Percentiles rank a stretch among this genome's conserved stretches.
Evolutionary conservation across 805 yeast genomes (phyloP).

Genomic region (Lipomyces anomalus): DNA sequence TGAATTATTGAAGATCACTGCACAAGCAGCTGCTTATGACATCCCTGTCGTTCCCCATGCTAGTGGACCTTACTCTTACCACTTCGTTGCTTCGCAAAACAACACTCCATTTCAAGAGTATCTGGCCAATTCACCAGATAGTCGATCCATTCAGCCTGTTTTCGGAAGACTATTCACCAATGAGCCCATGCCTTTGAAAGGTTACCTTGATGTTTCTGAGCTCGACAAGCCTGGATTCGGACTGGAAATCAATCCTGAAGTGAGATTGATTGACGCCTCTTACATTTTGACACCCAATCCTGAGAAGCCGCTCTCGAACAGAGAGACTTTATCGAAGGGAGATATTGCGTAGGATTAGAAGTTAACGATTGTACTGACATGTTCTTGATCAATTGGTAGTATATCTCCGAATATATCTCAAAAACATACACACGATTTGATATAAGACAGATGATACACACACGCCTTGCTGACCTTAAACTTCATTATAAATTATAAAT

Average conservation of each 20-base stretch:
- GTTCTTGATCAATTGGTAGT: too few relatives aligned
- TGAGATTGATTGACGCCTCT: conserved; percentile 39
- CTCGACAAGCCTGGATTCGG: conserved; percentile 50
- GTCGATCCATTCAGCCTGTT: conserved; percentile 42
- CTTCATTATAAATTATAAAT: too few relatives aligned
- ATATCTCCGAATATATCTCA: too few relatives aligned
- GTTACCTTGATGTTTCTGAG: conserved; percentile 37
- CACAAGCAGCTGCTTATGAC: conserved; percentile 49
- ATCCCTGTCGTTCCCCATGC: conserved; percentile 52
- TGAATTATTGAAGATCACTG: conserved; percentile 42
- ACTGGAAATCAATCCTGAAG: conserved; percentile 42
- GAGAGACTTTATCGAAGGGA: too few relatives aligned
- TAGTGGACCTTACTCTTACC: conserved; percentile 50
- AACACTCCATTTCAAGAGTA: conserved; percentile 52
- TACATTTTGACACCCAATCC: conserved; percentile 39
- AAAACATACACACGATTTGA: too few relatives aligned
- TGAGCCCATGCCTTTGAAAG: conserved; percentile 45
- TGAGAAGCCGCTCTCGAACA: conserved; percentile 38
- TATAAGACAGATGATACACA: too few relatives aligned
- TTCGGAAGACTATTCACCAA: conserved; percentile 44
- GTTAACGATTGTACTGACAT: too few relatives aligned
- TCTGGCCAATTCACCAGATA: conserved; percentile 47
- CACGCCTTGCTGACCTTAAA: too few relatives aligned
- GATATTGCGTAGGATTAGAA: too few relatives aligned
- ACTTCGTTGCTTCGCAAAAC: conserved; percentile 45